Base-by-base conservation (phyloP, 2,329 filamentous ascomycete species). In the Fusarium nelsonii region DNA sequence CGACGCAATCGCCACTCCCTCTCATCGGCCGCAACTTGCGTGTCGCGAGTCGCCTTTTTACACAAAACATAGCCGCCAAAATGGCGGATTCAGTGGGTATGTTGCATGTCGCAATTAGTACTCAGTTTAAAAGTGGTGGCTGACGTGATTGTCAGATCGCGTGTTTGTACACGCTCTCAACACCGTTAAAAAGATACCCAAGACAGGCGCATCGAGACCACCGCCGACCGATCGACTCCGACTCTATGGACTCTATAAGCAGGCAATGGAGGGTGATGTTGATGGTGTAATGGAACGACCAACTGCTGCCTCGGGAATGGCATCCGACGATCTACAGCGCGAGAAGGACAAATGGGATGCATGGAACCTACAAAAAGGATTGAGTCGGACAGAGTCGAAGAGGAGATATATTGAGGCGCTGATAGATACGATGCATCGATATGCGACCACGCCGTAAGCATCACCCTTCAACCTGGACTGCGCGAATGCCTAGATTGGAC, bases 111-210 rank as follows among this genome's bases (percentile, higher is more conserved):
- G 23, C 45, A 48, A 23, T 34, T 51, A 36, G n/a, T 28, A 14
- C 18, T 43, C 23, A 23, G 30, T 10, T 37, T 52, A 43, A 28
- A 33, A 39, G 39, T 58, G 37, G 51, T 68, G 45, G 68, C 64
- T 70, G 68, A 70, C 60, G 44, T 71, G 68, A 57, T 62, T 37
- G 37, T 55, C 74, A 98, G 96, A 99, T 84, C 92, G 96, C 81
- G 96, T 99, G 78, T 99, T 99, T 81, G 95, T 97, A 79, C 95
- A 99, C 88, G 96, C 96, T 71, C 91, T 99, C 81, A 97, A 97
- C 83, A 98, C 96, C 26, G 95, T 99, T 75, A 97, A 97, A 82
- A 97, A 97, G 82, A 97, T 99, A 74, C 92, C 92, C 73, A 95
- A 96, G 77, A 97, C 94, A 18, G 95, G 96, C 68, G 93, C 93